Percentiles rank a stretch among this genome's conserved stretches.
Evolutionary conservation across 176 grass and related monocot genomes (phyloP).

Genomic region (Puya raimondii): DNA sequence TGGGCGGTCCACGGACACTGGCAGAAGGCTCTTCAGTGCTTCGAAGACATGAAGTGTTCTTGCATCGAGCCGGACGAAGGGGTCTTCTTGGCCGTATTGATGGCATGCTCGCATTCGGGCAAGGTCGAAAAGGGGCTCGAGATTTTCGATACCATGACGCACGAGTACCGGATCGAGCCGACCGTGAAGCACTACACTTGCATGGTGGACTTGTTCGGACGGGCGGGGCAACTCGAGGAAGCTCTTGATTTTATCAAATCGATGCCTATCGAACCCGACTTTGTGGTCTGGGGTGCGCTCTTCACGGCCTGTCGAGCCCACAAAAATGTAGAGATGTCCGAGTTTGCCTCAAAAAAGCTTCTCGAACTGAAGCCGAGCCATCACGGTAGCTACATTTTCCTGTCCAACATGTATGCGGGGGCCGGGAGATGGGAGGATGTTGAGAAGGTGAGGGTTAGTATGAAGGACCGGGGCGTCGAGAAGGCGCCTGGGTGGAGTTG

Average conservation of each 20-base stretch:
- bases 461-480: slow-evolving; percentile 23
- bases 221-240: slow-evolving; percentile 23
- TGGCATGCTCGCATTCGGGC: slow-evolving; percentile 28
- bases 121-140: slow-evolving; percentile 8
- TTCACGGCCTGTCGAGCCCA: slow-evolving; percentile 29
- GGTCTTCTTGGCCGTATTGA: slow-evolving; percentile 25
- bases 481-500: slow-evolving; percentile 29
- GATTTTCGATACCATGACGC: slow-evolving; percentile 32
- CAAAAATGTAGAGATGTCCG: slow-evolving; percentile 23
- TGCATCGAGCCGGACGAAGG: slow-evolving; percentile 20
- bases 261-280: slow-evolving; percentile 21
- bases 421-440: slow-evolving; percentile 30
- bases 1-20: slow-evolving; percentile 25
- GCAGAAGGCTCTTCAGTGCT: slow-evolving; percentile 25
- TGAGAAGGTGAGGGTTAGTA: slow-evolving; percentile 19
- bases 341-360: slow-evolving; percentile 31
- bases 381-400: slow-evolving; percentile 27
- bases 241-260: slow-evolving; percentile 17
- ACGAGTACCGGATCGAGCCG: slow-evolving; percentile 31
- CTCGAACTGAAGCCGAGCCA: slow-evolving; percentile 29
- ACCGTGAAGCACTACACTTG: slow-evolving; percentile 31
- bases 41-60: slow-evolving; percentile 27
- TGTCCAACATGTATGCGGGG: slow-evolving; percentile 29
- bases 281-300: slow-evolving; percentile 28
- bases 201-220: slow-evolving; percentile 37